Conservation (phyloP, 2,329 filamentous ascomycete genomes). For the Thelonectria rubi region DNA sequence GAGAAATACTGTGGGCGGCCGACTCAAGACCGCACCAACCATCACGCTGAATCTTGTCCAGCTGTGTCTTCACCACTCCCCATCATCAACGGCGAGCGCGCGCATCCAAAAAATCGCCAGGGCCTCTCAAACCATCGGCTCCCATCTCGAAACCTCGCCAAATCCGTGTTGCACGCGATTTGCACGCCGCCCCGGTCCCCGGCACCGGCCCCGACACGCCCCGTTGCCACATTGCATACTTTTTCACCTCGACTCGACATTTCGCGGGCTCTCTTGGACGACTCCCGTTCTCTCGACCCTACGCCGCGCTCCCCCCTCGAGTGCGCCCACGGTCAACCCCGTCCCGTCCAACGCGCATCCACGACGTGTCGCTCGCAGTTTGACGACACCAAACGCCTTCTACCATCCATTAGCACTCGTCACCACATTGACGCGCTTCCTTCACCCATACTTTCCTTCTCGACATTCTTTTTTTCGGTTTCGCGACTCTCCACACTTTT, state of each 20-base stretch:
- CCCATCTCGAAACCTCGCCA: constrained; percentile 64
- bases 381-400: constrained; percentile 31
- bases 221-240: constrained; percentile 53
- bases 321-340: constrained; percentile 35
- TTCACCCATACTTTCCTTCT: constrained; percentile 25
- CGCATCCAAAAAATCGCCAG: constrained; percentile 71
- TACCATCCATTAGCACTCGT: constrained; percentile 29
- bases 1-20: constrained; percentile 53
- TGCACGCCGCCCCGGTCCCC: constrained; percentile 56
- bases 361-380: constrained; percentile 41
- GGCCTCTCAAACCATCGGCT: constrained; percentile 67
- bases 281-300: constrained; percentile 35
- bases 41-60: constrained; percentile 60
- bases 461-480: constrained; percentile 44
- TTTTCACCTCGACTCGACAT: constrained; percentile 51
- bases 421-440: constrained; percentile 35
- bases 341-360: constrained; percentile 41
- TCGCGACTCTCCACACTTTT: constrained; percentile 39
- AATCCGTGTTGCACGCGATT: constrained; percentile 65
- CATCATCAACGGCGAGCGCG: constrained; percentile 63
- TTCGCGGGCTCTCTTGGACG: constrained; percentile 35
- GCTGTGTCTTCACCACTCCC: constrained; percentile 63
- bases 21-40: constrained; percentile 54
- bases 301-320: constrained; percentile 37
- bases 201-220: constrained; percentile 54